Evolutionary conservation across 352 stramenopile genomes (phyloP), one percentile per base, ranked within the genome.

Genomic region (Globisporangium cederbergense): DNA sequence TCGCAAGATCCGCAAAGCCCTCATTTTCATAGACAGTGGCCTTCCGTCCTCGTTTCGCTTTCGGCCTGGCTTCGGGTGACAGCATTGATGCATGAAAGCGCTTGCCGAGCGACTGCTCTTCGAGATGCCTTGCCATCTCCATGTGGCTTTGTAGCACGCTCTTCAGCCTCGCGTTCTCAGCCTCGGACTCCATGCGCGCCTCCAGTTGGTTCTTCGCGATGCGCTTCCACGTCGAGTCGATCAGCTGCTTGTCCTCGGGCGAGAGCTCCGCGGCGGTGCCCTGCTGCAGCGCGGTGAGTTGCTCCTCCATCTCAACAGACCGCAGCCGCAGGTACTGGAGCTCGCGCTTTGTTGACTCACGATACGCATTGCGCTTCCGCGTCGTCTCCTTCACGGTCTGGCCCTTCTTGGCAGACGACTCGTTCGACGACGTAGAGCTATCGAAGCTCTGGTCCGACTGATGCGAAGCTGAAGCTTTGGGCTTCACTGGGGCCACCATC

Each of bases 321-420:
- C 76, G 59, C 8, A 52, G 25, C 4, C 70, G 70, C 16, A 82
- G 47, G 13, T 68, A 60, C 58, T 72, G 62, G 49, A 78, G 68
- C 65, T 82, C 75, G 2, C 58, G 59, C 34, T 79, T 79, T 49
- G 76, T 68, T 8, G 64, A 65, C 53, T 78, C 57, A 5, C 75
- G 75, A 42, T 82, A 79, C 34, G 67, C 50, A 51, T 75, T 75
- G 30, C 69, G 72, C 50, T 66, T 66, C 11, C 36, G 60, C 36
- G 38, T 66, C 49, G 38, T 32, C 2, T 52, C 46, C 55, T 64
- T 55, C 13, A 58, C 25, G 6, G 28, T 28, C 16, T 40, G 25
- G 1, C 1, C 4, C n/a, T 22, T 22, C 6, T 16, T 61, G 40
- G 4, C 34, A 11, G 9, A 7, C 52, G 53, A 16, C 13, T 40